Conservation (phyloP, 2,329 filamentous ascomycete genomes). For the Colletotrichum sp. region DNA sequence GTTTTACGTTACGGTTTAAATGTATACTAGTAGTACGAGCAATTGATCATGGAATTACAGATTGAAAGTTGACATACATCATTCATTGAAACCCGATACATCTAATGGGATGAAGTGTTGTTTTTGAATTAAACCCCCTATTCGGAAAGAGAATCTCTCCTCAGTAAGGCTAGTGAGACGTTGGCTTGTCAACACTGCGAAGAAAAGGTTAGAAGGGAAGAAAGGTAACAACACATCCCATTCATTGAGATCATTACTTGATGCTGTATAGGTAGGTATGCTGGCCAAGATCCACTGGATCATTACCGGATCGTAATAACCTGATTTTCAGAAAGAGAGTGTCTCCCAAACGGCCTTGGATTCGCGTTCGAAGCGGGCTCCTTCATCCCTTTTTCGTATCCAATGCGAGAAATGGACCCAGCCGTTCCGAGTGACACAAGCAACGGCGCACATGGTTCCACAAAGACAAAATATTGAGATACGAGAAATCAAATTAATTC, state of each 20-base stretch:
- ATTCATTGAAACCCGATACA: too few relatives aligned
- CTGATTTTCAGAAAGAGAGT: too few relatives aligned
- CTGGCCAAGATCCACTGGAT: accelerated
- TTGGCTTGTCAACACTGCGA: neutral
- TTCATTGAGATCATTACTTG: neutral
- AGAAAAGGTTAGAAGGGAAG: too few relatives aligned
- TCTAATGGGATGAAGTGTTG: too few relatives aligned
- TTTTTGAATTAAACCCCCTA: too few relatives aligned
- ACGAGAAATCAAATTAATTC: neutral
- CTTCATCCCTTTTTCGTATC: neutral
- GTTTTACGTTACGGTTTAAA: neutral
- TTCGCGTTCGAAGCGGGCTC: neutral
- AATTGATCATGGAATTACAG: neutral
- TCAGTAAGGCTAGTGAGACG: too few relatives aligned
- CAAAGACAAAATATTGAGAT: accelerated
- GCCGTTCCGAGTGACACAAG: accelerated
- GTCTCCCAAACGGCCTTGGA: neutral
- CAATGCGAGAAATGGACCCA: neutral
- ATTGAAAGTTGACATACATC: neutral
- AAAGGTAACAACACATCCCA: neutral
- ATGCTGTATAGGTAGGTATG: neutral
- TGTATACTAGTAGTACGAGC: neutral
- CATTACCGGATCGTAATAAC: accelerated
- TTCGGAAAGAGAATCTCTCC: too few relatives aligned
- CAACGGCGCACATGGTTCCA: neutral